Evolutionary conservation across 2,329 filamentous ascomycete species (phyloP).

Genomic region (Verticillium albo-atrum): DNA sequence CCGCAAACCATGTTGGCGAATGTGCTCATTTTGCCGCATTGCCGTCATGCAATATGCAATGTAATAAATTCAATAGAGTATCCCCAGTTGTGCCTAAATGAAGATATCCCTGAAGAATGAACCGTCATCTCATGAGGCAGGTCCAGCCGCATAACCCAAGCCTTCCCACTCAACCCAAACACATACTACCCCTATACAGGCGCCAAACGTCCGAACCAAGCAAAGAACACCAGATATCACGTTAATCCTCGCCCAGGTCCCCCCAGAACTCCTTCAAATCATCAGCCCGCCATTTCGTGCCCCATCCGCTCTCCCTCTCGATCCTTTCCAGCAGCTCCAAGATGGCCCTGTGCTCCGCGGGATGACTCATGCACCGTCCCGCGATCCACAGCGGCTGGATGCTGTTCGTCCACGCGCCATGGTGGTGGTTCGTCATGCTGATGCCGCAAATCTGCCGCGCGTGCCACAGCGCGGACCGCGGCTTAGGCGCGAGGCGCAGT

Average conservation of each 20-base stretch:
- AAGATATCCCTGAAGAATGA: no score
- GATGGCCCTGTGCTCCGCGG: constrained; percentile 34
- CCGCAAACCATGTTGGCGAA: no score
- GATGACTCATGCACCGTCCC: constrained; percentile 46
- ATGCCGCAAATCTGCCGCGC: constrained; percentile 49
- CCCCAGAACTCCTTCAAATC: constrained; percentile 50
- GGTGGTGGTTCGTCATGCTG: constrained; percentile 45
- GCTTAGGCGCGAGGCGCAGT: constrained; percentile 32
- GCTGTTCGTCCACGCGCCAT: constrained; percentile 49
- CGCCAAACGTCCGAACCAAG: background rate
- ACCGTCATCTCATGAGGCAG: no score
- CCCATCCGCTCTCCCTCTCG: constrained; percentile 48
- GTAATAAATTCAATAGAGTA: no score
- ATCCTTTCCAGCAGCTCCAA: constrained; percentile 42
- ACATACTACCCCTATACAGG: no score
- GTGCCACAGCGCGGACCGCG: constrained; percentile 41
- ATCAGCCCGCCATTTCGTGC: constrained; percentile 46
- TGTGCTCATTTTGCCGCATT: no score
- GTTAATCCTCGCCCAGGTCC: constrained; percentile 19
- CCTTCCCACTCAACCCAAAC: no score
- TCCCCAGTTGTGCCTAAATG: no score
- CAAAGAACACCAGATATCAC: background rate
- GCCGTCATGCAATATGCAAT: no score
- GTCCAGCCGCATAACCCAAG: no score
- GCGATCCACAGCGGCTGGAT: constrained; percentile 52